Evolutionary conservation across 2,329 filamentous ascomycete genomes (phyloP).

Genomic region (Penicillium sclerotiorum): DNA sequence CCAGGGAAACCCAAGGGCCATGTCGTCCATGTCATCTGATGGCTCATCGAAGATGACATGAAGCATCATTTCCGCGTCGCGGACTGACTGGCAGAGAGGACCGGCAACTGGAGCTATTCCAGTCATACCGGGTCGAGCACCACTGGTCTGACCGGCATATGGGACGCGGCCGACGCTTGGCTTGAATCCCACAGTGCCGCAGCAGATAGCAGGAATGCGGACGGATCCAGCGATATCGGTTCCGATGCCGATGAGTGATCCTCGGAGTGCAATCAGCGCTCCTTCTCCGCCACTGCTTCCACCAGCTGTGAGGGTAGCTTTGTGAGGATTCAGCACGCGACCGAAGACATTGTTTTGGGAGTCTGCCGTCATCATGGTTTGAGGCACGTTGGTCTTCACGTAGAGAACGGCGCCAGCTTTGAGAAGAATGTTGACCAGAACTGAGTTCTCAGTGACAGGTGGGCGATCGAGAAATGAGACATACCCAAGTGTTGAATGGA

Average conservation of each 20-base stretch:
- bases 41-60: conserved; percentile 8
- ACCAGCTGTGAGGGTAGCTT: conserved; percentile 37
- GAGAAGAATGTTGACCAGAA: conserved; percentile 42
- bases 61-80: conserved; percentile 16
- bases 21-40: conserved; percentile 12
- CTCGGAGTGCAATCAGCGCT: conserved; percentile 37
- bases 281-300: conserved; percentile 42
- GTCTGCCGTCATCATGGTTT: conserved; percentile 49
- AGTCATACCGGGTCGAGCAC: conserved; percentile 20
- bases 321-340: conserved; percentile 41
- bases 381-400: conserved; percentile 44
- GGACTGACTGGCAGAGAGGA: conserved; percentile 15
- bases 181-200: conserved; percentile 37
- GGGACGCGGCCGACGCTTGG: conserved; percentile 32
- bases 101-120: conserved; percentile 16
- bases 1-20: conserved; percentile 12
- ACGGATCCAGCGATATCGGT: conserved; percentile 46
- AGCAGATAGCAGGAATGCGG: conserved; percentile 36
- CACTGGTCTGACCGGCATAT: conserved; percentile 23
- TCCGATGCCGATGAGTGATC: conserved; percentile 36
- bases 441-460: conserved; percentile 24
- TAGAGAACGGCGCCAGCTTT: conserved; percentile 47
- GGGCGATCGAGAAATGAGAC: conserved; percentile 19
- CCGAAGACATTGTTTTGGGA: conserved; percentile 48
- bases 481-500: conserved; percentile 27